Evolutionary conservation across 2,329 filamentous ascomycete genomes (phyloP).

Genomic region (Fusarium sp.): DNA sequence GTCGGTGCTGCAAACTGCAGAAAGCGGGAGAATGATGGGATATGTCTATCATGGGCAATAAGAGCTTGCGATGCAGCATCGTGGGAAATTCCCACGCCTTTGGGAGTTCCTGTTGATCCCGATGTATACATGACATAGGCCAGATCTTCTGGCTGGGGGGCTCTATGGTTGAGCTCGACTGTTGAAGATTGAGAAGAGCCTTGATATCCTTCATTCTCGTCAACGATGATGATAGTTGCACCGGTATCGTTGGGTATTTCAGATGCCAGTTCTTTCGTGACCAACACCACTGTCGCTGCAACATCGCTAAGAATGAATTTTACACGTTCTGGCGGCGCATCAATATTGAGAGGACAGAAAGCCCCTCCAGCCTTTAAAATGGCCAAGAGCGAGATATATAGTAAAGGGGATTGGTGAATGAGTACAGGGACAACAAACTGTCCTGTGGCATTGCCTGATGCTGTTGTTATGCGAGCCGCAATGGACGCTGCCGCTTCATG

Average conservation of each 20-base stretch:
- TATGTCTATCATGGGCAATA: constrained; percentile 81
- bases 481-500: constrained; percentile 68
- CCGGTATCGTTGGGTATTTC: constrained; percentile 52
- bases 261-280: constrained; percentile 61
- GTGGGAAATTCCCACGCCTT: constrained; percentile 88
- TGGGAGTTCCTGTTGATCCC: constrained; percentile 88
- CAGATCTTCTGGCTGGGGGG: constrained; percentile 57
- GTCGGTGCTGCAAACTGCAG: constrained; percentile 93
- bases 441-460: constrained; percentile 6
- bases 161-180: constrained; percentile 24
- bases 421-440: constrained; percentile 78
- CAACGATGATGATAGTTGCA: constrained; percentile 54
- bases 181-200: neutral
- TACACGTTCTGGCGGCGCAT: constrained; percentile 80
- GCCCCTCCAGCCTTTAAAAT: constrained; percentile 84
- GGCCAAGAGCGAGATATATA: constrained; percentile 83
- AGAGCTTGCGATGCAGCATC: constrained; percentile 83
- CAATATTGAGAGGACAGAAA: constrained; percentile 86
- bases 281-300: constrained; percentile 75
- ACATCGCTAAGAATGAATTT: constrained; percentile 86
- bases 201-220: constrained; percentile 39
- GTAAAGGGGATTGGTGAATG: constrained; percentile 78
- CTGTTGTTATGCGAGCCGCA: constrained; percentile 60
- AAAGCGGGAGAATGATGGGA: constrained; percentile 82
- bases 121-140: constrained; percentile 97